Evolutionary conservation across 768 basidiomycete species (phyloP).

Genomic region (Agaricus blazei): DNA sequence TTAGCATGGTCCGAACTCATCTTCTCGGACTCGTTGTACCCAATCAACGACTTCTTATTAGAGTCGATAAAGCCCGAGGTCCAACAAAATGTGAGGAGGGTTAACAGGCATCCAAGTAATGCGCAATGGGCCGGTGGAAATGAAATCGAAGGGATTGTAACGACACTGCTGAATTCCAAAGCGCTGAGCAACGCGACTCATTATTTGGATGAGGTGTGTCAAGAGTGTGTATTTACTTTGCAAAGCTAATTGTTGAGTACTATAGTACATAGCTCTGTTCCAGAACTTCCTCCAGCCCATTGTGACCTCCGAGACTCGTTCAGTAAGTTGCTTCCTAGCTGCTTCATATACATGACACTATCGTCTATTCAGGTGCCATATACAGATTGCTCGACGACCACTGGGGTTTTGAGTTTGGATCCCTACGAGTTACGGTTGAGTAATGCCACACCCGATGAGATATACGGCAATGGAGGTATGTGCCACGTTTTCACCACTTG

Average conservation of each 20-base stretch:
- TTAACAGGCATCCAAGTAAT: constrained; percentile 53
- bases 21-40: constrained; percentile 52
- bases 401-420: constrained; percentile 51
- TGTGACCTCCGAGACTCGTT: constrained; percentile 43
- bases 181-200: constrained; percentile 37
- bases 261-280: constrained; percentile 45
- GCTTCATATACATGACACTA: background rate
- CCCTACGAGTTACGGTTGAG: constrained; percentile 46
- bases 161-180: constrained; percentile 22
- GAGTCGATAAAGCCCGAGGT: constrained; percentile 50
- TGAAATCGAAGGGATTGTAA: constrained; percentile 53
- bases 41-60: constrained; percentile 49
- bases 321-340: constrained; percentile 22
- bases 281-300: constrained; percentile 46
- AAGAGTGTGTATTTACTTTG: no score
- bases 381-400: constrained; percentile 56
- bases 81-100: constrained; percentile 48
- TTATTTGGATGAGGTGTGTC: constrained; percentile 43
- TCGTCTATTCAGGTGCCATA: constrained; percentile 39
- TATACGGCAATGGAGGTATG: constrained; percentile 52
- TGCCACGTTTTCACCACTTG: background rate
- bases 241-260: background rate
- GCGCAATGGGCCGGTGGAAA: constrained; percentile 60
- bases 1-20: constrained; percentile 60
- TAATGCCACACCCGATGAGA: constrained; percentile 45